A percentile compares a stretch with the other conserved stretches of the same genome.
phyloP scores from a whole-genome alignment of 257 asterid species.

The Rubia yunnanensis region DNA sequence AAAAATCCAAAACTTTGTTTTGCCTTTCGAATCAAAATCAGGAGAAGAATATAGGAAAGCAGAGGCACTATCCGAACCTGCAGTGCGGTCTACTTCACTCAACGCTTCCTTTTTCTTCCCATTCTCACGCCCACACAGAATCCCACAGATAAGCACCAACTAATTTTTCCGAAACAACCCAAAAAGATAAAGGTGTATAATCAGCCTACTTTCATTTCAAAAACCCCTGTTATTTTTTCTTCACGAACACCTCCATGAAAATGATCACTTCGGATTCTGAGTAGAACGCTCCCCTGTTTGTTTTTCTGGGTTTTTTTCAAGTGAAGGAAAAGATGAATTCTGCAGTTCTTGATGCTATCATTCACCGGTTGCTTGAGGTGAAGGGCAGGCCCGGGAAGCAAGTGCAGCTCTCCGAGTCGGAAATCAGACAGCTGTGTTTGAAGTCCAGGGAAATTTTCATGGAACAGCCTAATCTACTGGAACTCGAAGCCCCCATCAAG shows the following conservation, averaged over 20 bases:
- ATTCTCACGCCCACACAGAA: not conserved
- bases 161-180: not conserved
- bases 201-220: not conserved
- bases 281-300: not conserved
- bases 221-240: not conserved
- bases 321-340: constrained; percentile 40
- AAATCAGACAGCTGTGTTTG: constrained; percentile 67
- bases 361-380: constrained; percentile 68
- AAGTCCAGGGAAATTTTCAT: constrained; percentile 62
- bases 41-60: not conserved
- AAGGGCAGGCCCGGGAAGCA: constrained; percentile 79
- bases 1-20: not conserved
- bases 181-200: not conserved
- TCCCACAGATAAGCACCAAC: constrained; percentile 14
- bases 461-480: constrained; percentile 83
- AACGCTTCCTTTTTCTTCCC: not conserved
- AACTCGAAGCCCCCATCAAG: constrained; percentile 92
- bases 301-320: not conserved
- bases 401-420: constrained; percentile 77
- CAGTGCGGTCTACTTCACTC: constrained; percentile 1
- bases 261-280: not conserved
- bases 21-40: not conserved
- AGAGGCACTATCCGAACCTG: not conserved
- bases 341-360: constrained; percentile 48
- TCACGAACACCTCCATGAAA: not conserved